These are phyloP conservation scores for Trichosanthes truncata DNA, from an alignment of 306 rosid species.

Conservation along the genomic window DNA sequence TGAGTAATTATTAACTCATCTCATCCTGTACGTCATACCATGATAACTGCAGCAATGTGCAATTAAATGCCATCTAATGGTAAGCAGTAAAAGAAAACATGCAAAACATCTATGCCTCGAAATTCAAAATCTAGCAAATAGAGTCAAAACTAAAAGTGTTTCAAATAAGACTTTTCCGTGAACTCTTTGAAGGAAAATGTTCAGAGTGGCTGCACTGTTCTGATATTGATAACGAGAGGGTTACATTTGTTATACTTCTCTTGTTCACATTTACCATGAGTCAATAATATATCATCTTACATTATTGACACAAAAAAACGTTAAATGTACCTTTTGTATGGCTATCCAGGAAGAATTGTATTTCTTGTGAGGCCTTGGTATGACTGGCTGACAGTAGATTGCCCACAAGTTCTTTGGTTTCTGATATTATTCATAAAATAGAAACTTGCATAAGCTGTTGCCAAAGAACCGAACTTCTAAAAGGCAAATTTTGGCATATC, in stretches of 20 bases:
- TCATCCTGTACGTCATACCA: background rate
- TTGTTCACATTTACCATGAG: background rate
- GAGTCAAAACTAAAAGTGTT: background rate
- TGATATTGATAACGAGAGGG: background rate
- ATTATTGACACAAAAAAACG: background rate
- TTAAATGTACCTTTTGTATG: slow-evolving; percentile 52
- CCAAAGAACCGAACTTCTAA: background rate
- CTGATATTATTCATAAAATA: slow-evolving; percentile 21
- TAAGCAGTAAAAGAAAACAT: background rate
- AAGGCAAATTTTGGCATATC: background rate
- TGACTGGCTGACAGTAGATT: slow-evolving; percentile 67
- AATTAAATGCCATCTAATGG: background rate
- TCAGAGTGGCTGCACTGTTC: background rate
- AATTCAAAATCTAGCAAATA: background rate
- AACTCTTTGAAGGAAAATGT: background rate
- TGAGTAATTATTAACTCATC: background rate
- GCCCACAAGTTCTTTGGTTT: slow-evolving; percentile 93
- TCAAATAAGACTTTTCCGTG: background rate
- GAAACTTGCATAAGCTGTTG: background rate
- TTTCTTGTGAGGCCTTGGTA: slow-evolving; percentile 80
- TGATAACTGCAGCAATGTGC: background rate
- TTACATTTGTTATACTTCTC: background rate
- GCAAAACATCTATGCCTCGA: background rate
- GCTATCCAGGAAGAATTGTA: slow-evolving; percentile 76
- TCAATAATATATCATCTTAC: background rate